Evolutionary conservation across 2,329 filamentous ascomycete species (phyloP), one percentile per base, ranked within the genome.

Genomic region (Aspergillus texensis): DNA sequence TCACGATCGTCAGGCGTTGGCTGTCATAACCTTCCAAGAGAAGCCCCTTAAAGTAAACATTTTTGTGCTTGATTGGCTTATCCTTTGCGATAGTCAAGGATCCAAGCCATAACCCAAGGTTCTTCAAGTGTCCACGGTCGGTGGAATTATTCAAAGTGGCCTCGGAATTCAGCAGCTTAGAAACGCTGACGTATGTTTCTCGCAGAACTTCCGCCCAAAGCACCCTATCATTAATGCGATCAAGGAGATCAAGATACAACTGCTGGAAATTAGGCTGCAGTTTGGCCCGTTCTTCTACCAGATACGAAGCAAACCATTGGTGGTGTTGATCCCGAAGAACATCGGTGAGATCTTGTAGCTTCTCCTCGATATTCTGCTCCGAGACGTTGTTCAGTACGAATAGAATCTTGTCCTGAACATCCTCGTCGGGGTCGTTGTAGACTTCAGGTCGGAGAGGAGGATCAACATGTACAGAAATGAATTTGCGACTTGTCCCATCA

Each of bases 341-440:
- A 45, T 92, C 89, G 57, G 88, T 89, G 43, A 99, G 86, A 69
- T 97, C 93, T 59, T 85, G 85, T 72, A 94, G 90, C 79, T 97
- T 97, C 46, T 90, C 86, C 58, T 92, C 88, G 21, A 99, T 83
- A 52, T 97, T 98, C 48, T 90, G 89, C 70, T 95, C 90, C 0
- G 95, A 98, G 58, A 99, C 89, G 70, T 99, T 99, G 83, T 99
- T 99, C 63, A 99, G 84, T 30, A 96, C 91, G 72, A 99, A 99
- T 69, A 97, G 89, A 45, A 99, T 93, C 77, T 93, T 96, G 77
- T 96, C 95, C 70, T 97, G 94, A 0, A 91, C 86, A 26, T 94
- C 91, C 67, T 92, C 91, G 65, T 90, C 86, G 0, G 95, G 96
- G 16, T 96, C 92, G 72, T 95, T 91, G 68, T 91, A 96, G 19